phyloP scores from a whole-genome alignment of 2,329 filamentous ascomycete genomes.

The Hymenoscyphus scutula region DNA sequence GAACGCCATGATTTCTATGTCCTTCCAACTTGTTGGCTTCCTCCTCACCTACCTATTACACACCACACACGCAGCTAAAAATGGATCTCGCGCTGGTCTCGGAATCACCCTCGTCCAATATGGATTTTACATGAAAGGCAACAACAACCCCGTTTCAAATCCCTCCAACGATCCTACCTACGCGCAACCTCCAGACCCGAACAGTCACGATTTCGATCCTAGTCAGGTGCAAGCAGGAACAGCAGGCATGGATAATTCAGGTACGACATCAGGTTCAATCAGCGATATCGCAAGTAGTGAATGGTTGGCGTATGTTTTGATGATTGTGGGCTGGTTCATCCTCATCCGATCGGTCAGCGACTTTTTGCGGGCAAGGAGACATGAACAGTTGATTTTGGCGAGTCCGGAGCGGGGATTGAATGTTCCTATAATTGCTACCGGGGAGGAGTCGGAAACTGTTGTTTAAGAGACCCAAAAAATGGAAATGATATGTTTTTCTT shows the following conservation, averaged over 20 bases:
- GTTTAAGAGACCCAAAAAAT: conserved; percentile 54
- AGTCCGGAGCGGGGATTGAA: conserved; percentile 86
- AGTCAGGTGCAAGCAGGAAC: conserved; percentile 53
- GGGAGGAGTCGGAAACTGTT: conserved; percentile 74
- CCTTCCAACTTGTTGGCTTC: conserved; percentile 95
- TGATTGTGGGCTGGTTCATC: conserved; percentile 98
- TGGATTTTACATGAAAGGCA: conserved; percentile 88
- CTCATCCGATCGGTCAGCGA: conserved; percentile 91
- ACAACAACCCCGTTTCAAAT: conserved; percentile 42
- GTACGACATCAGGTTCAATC: conserved; percentile 41
- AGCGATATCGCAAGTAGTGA: conserved; percentile 70
- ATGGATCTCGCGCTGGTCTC: conserved; percentile 89
- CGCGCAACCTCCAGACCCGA: conserved; percentile 77
- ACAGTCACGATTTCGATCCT: conserved; percentile 84
- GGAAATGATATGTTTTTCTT: too few relatives aligned
- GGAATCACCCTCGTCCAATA: conserved; percentile 96
- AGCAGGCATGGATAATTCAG: conserved; percentile 39
- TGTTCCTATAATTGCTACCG: conserved; percentile 81
- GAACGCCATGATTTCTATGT: conserved; percentile 96
- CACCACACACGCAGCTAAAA: conserved; percentile 97
- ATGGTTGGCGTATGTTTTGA: conserved; percentile 87
- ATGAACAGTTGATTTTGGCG: conserved; percentile 90
- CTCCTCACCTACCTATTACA: conserved; percentile 96
- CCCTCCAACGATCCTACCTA: conserved; percentile 52
- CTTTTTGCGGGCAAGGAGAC: conserved; percentile 80